Conservation (phyloP, 176 grass and related monocot genomes). For the Eragrostis nindensis region DNA sequence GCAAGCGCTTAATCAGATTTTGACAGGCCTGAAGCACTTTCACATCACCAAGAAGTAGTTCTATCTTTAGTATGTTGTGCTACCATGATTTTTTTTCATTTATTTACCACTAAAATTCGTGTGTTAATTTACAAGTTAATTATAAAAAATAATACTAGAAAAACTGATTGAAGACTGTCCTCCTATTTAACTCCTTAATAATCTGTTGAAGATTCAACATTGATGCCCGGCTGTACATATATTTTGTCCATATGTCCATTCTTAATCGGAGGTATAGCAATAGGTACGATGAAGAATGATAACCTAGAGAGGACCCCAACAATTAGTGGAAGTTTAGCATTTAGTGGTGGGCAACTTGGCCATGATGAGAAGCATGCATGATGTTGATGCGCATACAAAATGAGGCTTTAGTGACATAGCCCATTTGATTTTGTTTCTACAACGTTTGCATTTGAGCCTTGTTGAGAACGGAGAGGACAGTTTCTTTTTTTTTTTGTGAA, state of each 20-base stretch:
- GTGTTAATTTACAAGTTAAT: background rate
- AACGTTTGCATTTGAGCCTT: too few species aligned
- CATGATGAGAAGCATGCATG: constrained; percentile 29
- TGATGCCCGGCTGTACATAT: background rate
- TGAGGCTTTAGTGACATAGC: too few species aligned
- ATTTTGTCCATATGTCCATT: background rate
- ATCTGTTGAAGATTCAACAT: background rate
- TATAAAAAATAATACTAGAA: background rate
- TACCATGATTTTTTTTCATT: background rate
- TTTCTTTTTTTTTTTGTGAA: too few species aligned
- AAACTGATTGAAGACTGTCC: background rate
- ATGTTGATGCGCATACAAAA: constrained; percentile 38
- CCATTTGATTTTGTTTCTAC: too few species aligned
- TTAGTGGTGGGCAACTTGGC: constrained; percentile 32
- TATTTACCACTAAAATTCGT: background rate
- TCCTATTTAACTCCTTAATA: background rate
- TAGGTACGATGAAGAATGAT: background rate
- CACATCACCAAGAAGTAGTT: background rate
- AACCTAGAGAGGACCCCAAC: background rate
- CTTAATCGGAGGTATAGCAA: background rate
- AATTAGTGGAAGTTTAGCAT: constrained; percentile 39
- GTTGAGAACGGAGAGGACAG: too few species aligned
- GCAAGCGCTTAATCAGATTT: background rate
- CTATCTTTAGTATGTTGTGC: background rate
- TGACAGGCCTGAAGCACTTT: constrained; percentile 4